A percentile compares a stretch with the other conserved stretches of the same genome.
These are phyloP conservation scores for Pterothamnion heteromorphum DNA, from an alignment of 31 red algal genomes.

Conservation along the genomic window DNA sequence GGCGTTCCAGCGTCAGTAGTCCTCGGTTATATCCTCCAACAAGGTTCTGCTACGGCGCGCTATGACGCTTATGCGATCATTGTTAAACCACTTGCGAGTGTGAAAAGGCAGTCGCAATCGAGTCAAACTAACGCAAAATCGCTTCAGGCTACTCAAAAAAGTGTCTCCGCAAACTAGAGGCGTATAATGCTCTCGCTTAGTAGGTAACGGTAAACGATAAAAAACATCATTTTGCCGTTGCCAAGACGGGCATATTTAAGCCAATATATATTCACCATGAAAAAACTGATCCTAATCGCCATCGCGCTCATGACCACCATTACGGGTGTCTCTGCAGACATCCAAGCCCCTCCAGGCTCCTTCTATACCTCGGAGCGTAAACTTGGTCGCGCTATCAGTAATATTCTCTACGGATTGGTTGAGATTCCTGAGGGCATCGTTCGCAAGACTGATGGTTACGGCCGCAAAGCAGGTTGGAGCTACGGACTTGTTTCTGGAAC, in stretches of 20 bases:
- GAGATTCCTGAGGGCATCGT: neutral
- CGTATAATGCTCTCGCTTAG: no score
- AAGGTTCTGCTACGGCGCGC: no score
- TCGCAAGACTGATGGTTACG: neutral
- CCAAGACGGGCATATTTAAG: neutral
- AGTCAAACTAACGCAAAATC: no score
- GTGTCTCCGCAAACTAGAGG: no score
- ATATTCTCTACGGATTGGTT: neutral
- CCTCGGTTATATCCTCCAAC: no score
- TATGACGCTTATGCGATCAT: no score
- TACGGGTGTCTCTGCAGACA: neutral
- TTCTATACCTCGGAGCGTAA: neutral
- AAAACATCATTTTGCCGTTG: neutral
- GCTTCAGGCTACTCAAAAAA: no score
- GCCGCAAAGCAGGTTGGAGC: neutral
- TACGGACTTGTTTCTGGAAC: neutral
- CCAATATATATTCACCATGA: neutral
- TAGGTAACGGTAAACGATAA: no score
- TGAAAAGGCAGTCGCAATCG: no score
- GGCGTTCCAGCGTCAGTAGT: no score
- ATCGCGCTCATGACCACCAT: neutral
- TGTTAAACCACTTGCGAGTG: no score
- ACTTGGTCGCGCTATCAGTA: neutral
- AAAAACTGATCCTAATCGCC: neutral
- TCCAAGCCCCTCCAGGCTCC: neutral